Evolutionary conservation across 169 alveolate species (phyloP), one percentile per base, ranked within the genome.

Genomic region (Plasmodium reichenowi): DNA sequence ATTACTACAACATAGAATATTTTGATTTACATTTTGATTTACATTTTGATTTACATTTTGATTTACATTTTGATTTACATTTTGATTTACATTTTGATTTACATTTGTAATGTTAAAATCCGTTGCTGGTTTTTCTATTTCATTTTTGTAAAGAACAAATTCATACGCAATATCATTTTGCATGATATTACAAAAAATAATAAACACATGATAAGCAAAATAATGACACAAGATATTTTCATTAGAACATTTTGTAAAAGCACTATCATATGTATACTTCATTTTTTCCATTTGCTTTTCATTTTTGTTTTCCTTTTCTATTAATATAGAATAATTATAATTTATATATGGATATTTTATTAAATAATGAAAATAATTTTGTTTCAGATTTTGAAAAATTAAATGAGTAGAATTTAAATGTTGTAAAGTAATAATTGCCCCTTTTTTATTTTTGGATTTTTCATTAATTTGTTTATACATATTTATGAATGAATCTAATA

Each of bases 401-500:
- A 67, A 26, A 50, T 88, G 58, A 50, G 71, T 62, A 47, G 48
- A 48, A 59, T 76, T 62, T 73, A 88, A 54, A 60, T 88, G 56
- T 13, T 22, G 47, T 47, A 76, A 45, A 10, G 86, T 73, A 47
- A 38, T 38, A 47, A 38, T 38, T 5, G 10, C 47, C 73, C 29
- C 54, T 75, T 76, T n/a, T 88, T 72, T 50, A 68, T 70, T 63
- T 67, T 70, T 48, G 0, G 47, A 38, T 38, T 38, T 38, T 5
- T 38, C 2, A 0, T 38, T 38, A 38, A 88, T 66, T 43, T 88
- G 86, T 68, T 76, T 48, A 15, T 88, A 72, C 38, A 78, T 63
- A 54, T 67, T 88, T 67, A 88, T 58, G n/a, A 73, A 59, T 17
- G 89, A 76, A 64, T 88, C 89, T 43, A 76, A 88, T 48, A 88